Evolutionary conservation across 495 filamentous ascomycete genomes (phyloP), one percentile per base, ranked within the genome.

Genomic region (Clavariopsis aquatica): DNA sequence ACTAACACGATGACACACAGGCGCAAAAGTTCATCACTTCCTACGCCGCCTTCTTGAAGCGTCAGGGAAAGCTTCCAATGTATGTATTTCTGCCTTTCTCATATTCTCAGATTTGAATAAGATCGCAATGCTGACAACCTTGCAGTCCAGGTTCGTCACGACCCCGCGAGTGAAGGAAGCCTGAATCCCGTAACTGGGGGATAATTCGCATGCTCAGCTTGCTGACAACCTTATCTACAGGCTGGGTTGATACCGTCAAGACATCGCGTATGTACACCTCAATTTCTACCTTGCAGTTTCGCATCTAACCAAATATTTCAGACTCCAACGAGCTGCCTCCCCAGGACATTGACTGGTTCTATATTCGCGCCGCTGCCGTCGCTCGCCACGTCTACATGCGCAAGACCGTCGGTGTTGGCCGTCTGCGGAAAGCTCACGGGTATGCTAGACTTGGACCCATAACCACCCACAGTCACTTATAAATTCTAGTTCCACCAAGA

Each of bases 191-290:
- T 78, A 70, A 65, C 74, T 73, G 76, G 76, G 76, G 76, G 75
- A 70, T 76, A 71, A 59, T 27, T 60, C 15, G 38, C 26, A 56
- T 53, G 54, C 60, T 58, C 36, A 62, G 52, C 38, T 71, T 60
- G 73, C 72, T 77, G 71, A 77, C 75, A 52, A 41, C 49, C 49
- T 57, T 66, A 76, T 67, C 71, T 74, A 68, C 72, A 93, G 90
- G 90, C 81, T 98, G 93, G 93, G 92, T 96, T 79, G 93, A 98
- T 76, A 96, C 93, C 76, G 93, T 98, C 83, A 98, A 98, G 87
- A 96, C 93, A 71, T 93, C 91, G 62, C 83, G 66, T 69, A 38
- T 20, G 66, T 69, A 45, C 47, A 24, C 47, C 47, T 12, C 31
- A 34, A n/a, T n/a, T n/a, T n/a, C n/a, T n/a, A n/a, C n/a, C n/a